Evolutionary conservation across 169 alveolate genomes (phyloP), one percentile per base, ranked within the genome.

Genomic region (Plasmodium fragile): DNA sequence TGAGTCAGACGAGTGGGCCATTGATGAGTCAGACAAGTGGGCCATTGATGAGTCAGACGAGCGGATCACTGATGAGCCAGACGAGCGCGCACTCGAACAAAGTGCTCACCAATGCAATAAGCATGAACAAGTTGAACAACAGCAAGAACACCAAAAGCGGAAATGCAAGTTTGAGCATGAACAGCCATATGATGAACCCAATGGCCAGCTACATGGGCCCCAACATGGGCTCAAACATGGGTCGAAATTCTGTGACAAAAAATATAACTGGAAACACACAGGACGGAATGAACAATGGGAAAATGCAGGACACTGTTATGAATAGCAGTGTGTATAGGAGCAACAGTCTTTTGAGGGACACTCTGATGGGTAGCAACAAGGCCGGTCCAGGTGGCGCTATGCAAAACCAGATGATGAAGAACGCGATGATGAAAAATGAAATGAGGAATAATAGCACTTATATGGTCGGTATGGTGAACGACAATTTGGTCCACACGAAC

Each of bases 201-300:
- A 85, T 85, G 79, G 79, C 28, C 41, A 85, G 65, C 59, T 55
- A 85, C 79, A 65, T 83, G 82, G 18, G 41, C 16, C 25, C 49
- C 34, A 55, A 59, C 34, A 53, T 83, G 82, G 18, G 41, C 16
- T 13, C 49, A n/a, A 55, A 59, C 34, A 53, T 70, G 65, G 36
- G 53, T 22, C 41, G 79, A 32, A 73, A n/a, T 30, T 25, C 92
- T 16, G 3, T 73, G 28, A 16, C 83, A 0, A 84, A 72, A 49
- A 87, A 59, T 87, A n/a, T 77, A 22, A 87, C 11, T 41, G 16
- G 53, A 13, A 89, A 73, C 41, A 8, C 36, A 7, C 36, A 52
- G 0, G 72, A 10, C 11, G 81, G 70, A 0, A 43, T 89, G 53
- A 89, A 28, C 41, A 89, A 39, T 32, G 53, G 53, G 6, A 89